Evolutionary conservation across 2,329 filamentous ascomycete genomes (phyloP).

Genomic region (Paracoccidioides lutzii): DNA sequence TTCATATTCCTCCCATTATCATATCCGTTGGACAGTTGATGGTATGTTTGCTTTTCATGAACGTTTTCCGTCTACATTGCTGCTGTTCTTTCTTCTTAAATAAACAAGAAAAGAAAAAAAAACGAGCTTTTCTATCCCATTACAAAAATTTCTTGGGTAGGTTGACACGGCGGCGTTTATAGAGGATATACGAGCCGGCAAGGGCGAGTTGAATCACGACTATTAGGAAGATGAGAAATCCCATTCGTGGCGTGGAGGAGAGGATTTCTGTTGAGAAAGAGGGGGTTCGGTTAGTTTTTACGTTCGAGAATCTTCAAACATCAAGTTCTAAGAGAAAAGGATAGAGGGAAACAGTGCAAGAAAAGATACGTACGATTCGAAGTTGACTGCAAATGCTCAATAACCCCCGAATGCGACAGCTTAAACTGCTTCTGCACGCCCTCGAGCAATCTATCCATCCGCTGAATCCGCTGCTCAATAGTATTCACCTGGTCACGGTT

Average conservation of each 20-base stretch:
- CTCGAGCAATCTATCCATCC: constrained; percentile 40
- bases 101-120: not conserved
- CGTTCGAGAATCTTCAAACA: constrained; percentile 30
- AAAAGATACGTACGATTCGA: constrained; percentile 34
- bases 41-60: too few species aligned
- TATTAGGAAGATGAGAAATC: constrained; percentile 55
- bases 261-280: constrained; percentile 33
- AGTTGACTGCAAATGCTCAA: constrained; percentile 40
- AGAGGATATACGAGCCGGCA: constrained; percentile 55
- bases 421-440: constrained; percentile 42
- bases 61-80: too few species aligned
- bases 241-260: constrained; percentile 43
- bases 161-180: constrained; percentile 63
- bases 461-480: constrained; percentile 38
- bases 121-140: constrained; percentile 1
- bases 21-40: too few species aligned
- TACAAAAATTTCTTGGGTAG: constrained; percentile 89
- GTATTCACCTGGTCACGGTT: constrained; percentile 26
- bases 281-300: constrained; percentile 19
- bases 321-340: not conserved
- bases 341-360: constrained; percentile 10
- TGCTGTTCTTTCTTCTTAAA: not conserved
- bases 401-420: constrained; percentile 41
- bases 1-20: too few species aligned
- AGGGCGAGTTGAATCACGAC: constrained; percentile 63